These are phyloP conservation scores for Sporobolomyces phaffii DNA, from an alignment of 768 basidiomycete species.

Conservation along the genomic window DNA sequence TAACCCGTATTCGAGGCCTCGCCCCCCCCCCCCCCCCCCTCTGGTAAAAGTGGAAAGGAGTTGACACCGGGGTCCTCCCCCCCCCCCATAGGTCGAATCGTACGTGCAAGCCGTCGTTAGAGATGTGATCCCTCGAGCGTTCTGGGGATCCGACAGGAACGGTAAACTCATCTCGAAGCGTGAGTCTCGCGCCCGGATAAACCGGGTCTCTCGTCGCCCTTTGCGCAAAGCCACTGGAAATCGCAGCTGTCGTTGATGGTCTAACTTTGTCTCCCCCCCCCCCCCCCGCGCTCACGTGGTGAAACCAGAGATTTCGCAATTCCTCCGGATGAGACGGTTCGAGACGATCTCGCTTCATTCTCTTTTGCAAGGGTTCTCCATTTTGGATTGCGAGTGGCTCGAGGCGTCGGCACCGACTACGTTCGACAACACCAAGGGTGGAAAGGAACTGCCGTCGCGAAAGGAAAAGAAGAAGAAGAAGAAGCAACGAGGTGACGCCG, in stretches of 20 bases:
- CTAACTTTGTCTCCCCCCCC: no score
- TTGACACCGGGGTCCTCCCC: no score
- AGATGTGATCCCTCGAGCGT: slow-evolving; percentile 62
- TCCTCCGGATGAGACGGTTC: slow-evolving; percentile 69
- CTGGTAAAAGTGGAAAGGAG: background rate
- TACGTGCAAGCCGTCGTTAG: slow-evolving; percentile 62
- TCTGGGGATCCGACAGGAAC: slow-evolving; percentile 70
- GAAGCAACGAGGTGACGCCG: slow-evolving; percentile 44
- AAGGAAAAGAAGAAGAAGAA: no score
- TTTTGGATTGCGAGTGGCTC: slow-evolving; percentile 74
- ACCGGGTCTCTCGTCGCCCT: no score
- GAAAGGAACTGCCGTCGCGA: no score
- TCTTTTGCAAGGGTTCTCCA: slow-evolving; percentile 68
- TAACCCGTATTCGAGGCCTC: background rate
- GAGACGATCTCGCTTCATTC: slow-evolving; percentile 73
- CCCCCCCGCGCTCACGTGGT: no score
- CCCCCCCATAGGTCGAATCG: slow-evolving; percentile 67
- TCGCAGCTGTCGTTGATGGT: no score
- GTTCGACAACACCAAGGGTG: no score
- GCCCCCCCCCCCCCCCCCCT: background rate
- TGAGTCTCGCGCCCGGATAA: slow-evolving; percentile 3
- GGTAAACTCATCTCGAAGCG: slow-evolving; percentile 54
- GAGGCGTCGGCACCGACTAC: slow-evolving; percentile 37
- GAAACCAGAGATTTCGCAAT: slow-evolving; percentile 43
- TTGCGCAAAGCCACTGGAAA: no score